Percentiles rank a stretch among this genome's conserved stretches.
Conservation (phyloP, 768 basidiomycete genomes). For the Suillus cothurnatus region DNA sequence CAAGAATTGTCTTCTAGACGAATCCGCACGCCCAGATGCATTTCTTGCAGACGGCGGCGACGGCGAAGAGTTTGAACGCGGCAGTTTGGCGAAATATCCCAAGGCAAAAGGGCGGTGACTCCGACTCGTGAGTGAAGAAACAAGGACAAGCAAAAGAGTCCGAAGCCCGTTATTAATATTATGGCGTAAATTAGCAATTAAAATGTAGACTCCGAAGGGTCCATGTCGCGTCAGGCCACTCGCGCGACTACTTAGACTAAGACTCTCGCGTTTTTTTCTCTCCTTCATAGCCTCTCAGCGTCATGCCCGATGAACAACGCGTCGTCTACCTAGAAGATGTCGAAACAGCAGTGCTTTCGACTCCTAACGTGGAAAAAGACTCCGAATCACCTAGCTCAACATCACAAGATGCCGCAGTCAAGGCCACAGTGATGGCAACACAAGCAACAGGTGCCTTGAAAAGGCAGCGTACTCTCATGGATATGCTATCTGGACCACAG, state of each 20-base stretch:
- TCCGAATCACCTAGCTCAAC: slow-evolving; percentile 19
- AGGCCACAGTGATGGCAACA: slow-evolving; percentile 18
- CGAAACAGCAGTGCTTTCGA: slow-evolving; percentile 25
- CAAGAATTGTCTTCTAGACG: slow-evolving; percentile 39
- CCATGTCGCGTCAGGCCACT: not conserved
- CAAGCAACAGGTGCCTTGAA: slow-evolving; percentile 34
- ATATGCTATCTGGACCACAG: slow-evolving; percentile 55
- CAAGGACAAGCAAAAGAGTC: slow-evolving; percentile 6
- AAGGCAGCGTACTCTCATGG: slow-evolving; percentile 66
- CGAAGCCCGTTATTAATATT: slow-evolving; percentile 1
- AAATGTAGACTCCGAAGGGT: not conserved
- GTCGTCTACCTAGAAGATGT: slow-evolving; percentile 51
- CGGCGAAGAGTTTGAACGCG: slow-evolving; percentile 78
- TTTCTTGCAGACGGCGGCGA: slow-evolving; percentile 67
- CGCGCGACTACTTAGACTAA: not conserved
- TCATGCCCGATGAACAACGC: slow-evolving; percentile 29
- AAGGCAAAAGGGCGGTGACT: not conserved
- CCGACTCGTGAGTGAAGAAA: not conserved
- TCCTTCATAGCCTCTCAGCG: slow-evolving; percentile 12
- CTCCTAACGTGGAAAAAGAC: slow-evolving; percentile 7
- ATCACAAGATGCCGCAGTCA: slow-evolving; percentile 24
- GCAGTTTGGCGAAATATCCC: slow-evolving; percentile 54
- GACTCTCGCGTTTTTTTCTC: not conserved
- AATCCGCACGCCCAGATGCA: slow-evolving; percentile 52
- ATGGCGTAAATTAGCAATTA: not conserved